Evolutionary conservation across 352 stramenopile species (phyloP).

Genomic region (Phytophthora capsici): DNA sequence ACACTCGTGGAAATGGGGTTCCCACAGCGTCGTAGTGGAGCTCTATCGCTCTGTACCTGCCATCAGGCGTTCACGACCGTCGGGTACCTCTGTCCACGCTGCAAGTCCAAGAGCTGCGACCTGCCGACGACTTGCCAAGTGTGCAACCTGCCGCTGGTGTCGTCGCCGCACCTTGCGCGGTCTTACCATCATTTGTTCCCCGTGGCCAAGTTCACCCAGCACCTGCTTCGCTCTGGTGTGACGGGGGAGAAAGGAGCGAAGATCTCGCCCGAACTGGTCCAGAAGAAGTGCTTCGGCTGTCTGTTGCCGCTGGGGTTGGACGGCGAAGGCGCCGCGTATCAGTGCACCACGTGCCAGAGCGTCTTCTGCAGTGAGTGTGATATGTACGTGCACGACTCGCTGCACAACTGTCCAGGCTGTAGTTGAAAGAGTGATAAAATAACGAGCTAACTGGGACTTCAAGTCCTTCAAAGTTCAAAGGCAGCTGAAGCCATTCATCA

Average conservation of each 20-base stretch:
- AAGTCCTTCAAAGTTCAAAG: too few species aligned
- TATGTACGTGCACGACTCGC: slow-evolving; percentile 97
- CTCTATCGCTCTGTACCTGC: slow-evolving; percentile 85
- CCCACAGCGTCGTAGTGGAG: slow-evolving; percentile 73
- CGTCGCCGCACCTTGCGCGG: slow-evolving; percentile 96
- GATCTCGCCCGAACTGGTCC: slow-evolving; percentile 19
- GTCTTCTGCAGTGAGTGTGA: slow-evolving; percentile 98
- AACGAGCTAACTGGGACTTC: background rate
- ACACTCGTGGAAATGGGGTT: slow-evolving; percentile 90
- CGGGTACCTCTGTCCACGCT: slow-evolving; percentile 95
- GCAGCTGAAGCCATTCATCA: slow-evolving; percentile 20
- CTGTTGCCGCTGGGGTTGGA: slow-evolving; percentile 60
- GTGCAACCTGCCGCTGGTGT: slow-evolving; percentile 96
- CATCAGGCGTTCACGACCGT: slow-evolving; percentile 90
- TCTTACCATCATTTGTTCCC: slow-evolving; percentile 99
- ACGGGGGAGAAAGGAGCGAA: slow-evolving; percentile 28
- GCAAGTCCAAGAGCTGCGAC: slow-evolving; percentile 94
- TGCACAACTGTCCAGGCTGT: slow-evolving; percentile 99
- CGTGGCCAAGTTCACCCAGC: slow-evolving; percentile 93
- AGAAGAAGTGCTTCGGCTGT: slow-evolving; percentile 85
- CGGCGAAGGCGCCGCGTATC: slow-evolving; percentile 61
- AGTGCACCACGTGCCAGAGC: slow-evolving; percentile 92
- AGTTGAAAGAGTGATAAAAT: slow-evolving; percentile 36
- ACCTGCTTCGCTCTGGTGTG: slow-evolving; percentile 39
- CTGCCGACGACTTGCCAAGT: slow-evolving; percentile 96